A percentile compares a stretch with the other conserved stretches of the same genome.
Conservation (phyloP, 2,329 filamentous ascomycete species). For the Raffaelea albimanens region DNA sequence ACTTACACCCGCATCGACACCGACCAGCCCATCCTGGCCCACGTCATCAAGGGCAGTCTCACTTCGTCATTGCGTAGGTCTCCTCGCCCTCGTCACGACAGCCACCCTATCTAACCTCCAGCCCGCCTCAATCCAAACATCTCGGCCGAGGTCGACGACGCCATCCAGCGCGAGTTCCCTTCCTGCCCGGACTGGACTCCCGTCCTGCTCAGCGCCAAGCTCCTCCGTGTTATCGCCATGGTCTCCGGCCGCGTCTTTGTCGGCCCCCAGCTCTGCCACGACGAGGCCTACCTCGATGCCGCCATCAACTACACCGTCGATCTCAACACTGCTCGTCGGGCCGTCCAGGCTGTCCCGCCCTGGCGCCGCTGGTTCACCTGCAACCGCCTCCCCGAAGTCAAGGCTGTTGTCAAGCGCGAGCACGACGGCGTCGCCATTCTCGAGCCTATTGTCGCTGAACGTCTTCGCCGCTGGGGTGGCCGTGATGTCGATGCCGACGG, state of each 20-base stretch:
- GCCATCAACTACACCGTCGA: constrained; percentile 37
- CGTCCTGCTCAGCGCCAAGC: constrained; percentile 27
- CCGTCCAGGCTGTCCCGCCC: constrained; percentile 18
- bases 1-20: too few relatives aligned
- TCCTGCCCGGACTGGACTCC: constrained; percentile 29
- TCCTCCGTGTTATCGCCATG: constrained; percentile 36
- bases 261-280: constrained; percentile 34
- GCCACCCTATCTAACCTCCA: not conserved
- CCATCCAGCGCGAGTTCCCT: constrained; percentile 24
- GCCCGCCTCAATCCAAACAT: constrained; percentile 25
- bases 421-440: constrained; percentile 25
- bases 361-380: constrained; percentile 25
- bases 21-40: too few relatives aligned
- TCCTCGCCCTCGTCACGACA: not conserved
- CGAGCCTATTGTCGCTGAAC: constrained; percentile 17
- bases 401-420: constrained; percentile 21
- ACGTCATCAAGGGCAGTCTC: too few relatives aligned
- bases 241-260: constrained; percentile 38
- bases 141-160: constrained; percentile 26
- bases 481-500: constrained; percentile 10
- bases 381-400: constrained; percentile 23
- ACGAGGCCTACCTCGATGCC: constrained; percentile 33
- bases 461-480: not conserved
- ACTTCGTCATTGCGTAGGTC: constrained; percentile 12
- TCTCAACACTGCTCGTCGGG: constrained; percentile 24